Conservation (phyloP, 352 stramenopile species). For the Globisporangium nunn region DNA sequence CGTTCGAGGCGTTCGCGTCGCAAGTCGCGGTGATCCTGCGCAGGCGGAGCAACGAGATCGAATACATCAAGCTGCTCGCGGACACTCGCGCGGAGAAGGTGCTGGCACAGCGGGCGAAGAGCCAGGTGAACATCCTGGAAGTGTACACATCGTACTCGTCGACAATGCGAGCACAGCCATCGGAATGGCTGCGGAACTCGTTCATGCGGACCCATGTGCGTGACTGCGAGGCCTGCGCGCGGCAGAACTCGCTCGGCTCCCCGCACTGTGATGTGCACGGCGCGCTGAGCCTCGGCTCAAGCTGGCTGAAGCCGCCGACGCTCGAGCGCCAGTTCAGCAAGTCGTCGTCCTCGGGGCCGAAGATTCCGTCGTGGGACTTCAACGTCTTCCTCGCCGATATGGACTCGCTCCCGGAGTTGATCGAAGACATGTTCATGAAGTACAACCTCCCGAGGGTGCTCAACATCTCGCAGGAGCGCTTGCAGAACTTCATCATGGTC, state of each 20-base stretch:
- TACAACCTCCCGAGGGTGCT: slow-evolving; percentile 63
- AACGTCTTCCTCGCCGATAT: slow-evolving; percentile 68
- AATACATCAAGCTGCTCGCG: slow-evolving; percentile 85
- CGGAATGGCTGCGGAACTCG: slow-evolving; percentile 47
- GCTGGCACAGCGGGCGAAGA: slow-evolving; percentile 56
- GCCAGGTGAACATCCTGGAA: slow-evolving; percentile 72
- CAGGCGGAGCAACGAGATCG: slow-evolving; percentile 77
- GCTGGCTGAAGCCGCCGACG: slow-evolving; percentile 4
- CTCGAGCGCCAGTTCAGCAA: slow-evolving; percentile 12
- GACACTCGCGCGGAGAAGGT: slow-evolving; percentile 73
- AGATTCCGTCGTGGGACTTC: slow-evolving; percentile 63
- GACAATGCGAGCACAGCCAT: slow-evolving; percentile 27
- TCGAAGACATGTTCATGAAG: slow-evolving; percentile 75
- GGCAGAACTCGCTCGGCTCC: background rate
- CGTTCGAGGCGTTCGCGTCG: slow-evolving; percentile 79
- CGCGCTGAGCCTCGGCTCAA: slow-evolving; percentile 1
- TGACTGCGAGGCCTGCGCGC: slow-evolving; percentile 31
- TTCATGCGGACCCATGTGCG: slow-evolving; percentile 42
- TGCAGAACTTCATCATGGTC: slow-evolving; percentile 77
- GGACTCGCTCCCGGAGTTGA: slow-evolving; percentile 38
- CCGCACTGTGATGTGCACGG: slow-evolving; percentile 1
- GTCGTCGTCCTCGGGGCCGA: slow-evolving; percentile 6
- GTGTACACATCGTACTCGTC: slow-evolving; percentile 70
- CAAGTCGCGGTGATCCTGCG: slow-evolving; percentile 84
- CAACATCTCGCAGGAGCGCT: slow-evolving; percentile 36